Evolutionary conservation across 2,329 filamentous ascomycete genomes (phyloP).

Genomic region (Allantophomopsis cytisporea): DNA sequence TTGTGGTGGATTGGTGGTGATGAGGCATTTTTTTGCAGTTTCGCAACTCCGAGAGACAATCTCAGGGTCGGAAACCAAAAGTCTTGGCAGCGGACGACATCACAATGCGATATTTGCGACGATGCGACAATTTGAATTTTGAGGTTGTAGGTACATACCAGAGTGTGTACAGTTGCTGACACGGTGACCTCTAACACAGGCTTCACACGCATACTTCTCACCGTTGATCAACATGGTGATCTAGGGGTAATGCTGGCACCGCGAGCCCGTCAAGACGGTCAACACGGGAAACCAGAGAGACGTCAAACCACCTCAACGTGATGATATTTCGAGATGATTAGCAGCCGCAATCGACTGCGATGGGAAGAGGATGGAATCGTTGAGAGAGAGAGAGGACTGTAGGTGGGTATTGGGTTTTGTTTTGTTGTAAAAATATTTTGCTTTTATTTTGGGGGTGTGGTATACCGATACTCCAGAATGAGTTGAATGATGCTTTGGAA

Average conservation of each 20-base stretch:
- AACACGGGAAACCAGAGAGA: conserved; percentile 5
- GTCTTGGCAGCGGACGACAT: conserved; percentile 4
- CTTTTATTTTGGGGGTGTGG: background rate
- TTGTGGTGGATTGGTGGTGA: too few species aligned
- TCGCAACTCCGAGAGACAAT: background rate
- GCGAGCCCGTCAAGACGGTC: conserved; percentile 8
- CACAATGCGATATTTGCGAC: conserved; percentile 1
- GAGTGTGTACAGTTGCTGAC: conserved; percentile 97
- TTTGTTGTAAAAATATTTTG: background rate
- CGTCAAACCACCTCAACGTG: conserved; percentile 12
- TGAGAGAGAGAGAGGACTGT: background rate
- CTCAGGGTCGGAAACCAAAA: conserved; percentile 1
- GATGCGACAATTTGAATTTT: background rate
- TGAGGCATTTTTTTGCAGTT: too few species aligned
- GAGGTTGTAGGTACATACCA: conserved; percentile 42
- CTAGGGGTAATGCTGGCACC: conserved; percentile 7
- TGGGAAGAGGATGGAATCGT: conserved; percentile 19
- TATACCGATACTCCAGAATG: conserved; percentile 2
- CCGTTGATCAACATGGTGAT: conserved; percentile 71
- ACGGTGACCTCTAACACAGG: conserved; percentile 89
- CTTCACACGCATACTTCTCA: conserved; percentile 92
- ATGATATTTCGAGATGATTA: conserved; percentile 10
- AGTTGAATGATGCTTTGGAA: conserved; percentile 12
- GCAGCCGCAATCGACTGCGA: conserved; percentile 16
- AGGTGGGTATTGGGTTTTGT: too few species aligned